These are phyloP conservation scores for Colletotrichum echinochloae DNA, from an alignment of 2,329 filamentous ascomycete genomes.

Conservation along the genomic window DNA sequence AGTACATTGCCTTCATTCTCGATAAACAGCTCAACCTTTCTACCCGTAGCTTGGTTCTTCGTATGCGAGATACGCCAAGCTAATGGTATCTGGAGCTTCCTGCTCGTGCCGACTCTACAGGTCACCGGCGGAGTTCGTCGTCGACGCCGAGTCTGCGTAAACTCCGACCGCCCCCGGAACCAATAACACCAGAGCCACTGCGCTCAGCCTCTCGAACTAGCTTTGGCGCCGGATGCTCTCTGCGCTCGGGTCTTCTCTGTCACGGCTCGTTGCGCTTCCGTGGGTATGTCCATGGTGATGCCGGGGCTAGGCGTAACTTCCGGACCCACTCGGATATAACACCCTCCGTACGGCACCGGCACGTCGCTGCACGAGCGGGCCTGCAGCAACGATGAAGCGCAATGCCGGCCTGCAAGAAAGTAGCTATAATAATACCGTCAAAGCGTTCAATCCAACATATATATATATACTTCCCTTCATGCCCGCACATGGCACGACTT, in stretches of 20 bases:
- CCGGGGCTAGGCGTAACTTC: slow-evolving; percentile 5
- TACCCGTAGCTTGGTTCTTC: background rate
- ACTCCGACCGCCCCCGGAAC: background rate
- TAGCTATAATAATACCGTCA: background rate
- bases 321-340: slow-evolving; percentile 25
- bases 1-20: too few species aligned
- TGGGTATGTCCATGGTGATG: background rate
- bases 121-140: background rate
- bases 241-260: background rate
- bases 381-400: background rate
- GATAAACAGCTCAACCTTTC: background rate
- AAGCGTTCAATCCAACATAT: background rate
- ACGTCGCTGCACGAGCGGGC: background rate
- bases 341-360: background rate
- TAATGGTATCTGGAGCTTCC: too few species aligned
- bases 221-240: background rate
- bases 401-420: background rate
- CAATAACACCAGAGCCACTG: background rate
- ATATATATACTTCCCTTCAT: background rate
- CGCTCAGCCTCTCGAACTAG: too few species aligned
- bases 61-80: background rate
- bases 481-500: too few species aligned
- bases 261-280: background rate
- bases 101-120: background rate
- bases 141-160: background rate